phyloP scores from a whole-genome alignment of 31 red algal genomes.

The Porphyra umbilicalis region DNA sequence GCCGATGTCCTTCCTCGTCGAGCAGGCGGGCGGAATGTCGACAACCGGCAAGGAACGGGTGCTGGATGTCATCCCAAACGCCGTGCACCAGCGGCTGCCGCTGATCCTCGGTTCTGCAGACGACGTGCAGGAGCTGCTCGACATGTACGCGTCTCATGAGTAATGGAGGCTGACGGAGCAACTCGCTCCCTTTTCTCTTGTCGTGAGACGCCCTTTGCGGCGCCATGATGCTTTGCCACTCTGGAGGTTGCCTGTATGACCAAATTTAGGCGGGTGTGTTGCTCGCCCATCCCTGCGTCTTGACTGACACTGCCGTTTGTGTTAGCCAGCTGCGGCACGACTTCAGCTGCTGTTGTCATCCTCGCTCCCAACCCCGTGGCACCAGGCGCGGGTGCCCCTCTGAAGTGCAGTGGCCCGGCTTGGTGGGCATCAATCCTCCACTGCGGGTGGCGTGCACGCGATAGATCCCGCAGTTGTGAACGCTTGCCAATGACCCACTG shows the following conservation, averaged over 20 bases:
- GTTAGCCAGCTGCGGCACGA: no score
- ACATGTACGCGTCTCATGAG: slow-evolving; percentile 41
- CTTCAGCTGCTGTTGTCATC: no score
- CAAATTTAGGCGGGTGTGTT: neutral
- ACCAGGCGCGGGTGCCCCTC: no score
- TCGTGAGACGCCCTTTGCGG: neutral
- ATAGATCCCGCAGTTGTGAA: no score
- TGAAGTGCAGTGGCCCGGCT: no score
- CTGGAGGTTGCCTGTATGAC: neutral
- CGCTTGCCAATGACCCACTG: no score
- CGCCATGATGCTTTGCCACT: neutral
- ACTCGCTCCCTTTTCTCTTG: neutral
- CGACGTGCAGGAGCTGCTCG: slow-evolving; percentile 82
- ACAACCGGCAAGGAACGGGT: slow-evolving; percentile 78
- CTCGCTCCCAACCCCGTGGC: no score
- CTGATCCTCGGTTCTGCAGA: slow-evolving; percentile 74
- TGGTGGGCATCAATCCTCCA: no score
- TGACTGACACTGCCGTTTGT: no score
- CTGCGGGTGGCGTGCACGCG: no score
- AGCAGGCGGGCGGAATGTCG: slow-evolving; percentile 93
- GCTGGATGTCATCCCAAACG: slow-evolving; percentile 80
- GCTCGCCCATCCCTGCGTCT: no score
- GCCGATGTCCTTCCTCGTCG: slow-evolving; percentile 89
- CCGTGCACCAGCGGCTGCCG: slow-evolving; percentile 88
- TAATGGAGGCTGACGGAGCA: no score